Evolutionary conservation across 768 basidiomycete species (phyloP), one percentile per base, ranked within the genome.

Genomic region (Suillus ampliporus): DNA sequence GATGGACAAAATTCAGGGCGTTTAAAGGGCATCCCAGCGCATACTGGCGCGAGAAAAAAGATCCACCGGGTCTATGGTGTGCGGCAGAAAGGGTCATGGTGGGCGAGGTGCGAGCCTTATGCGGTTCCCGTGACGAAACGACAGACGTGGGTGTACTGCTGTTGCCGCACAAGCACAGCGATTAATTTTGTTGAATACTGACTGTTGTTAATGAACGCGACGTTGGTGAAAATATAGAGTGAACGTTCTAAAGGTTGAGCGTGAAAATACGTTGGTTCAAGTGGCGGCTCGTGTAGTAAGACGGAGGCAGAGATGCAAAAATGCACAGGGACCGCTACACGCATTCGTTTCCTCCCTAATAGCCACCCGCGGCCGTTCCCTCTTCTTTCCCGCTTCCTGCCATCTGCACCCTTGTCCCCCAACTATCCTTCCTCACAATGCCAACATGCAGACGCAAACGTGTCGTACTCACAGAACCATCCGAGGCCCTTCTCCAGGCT

Each of bases 381-480:
- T 79, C 83, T 84, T 80, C 81, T 82, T 83, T 84, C 74, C 80
- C 80, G 81, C 80, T 80, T 83, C 79, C 80, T 80, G 81, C 72
- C 75, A 68, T 68, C 74, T 69, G 64, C 75, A 71, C 72, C 77
- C 79, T 79, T 77, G 76, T 76, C 75, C 77, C 76, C 77, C 79
- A 76, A 77, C 77, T 76, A 71, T 74, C 72, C 65, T 73, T 77
- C 74, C 73, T 75, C 74, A 72, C 75, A 70, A 94, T 94, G 92
- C 92, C 92, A 69, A 92, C 91, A 72, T 94, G 91, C 80, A 88
- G 92, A 70, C 89, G 92, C 82, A 94, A 94, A 78, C 87, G 91
- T 83, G 92, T 94, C 68, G 86, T 94, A 72, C 91, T 94, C 83
- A 92, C 88, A 68, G 88, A 93, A 77, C 89, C 91, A 67, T 86